Evolutionary conservation across 208 protist species (phyloP), one percentile per base, ranked within the genome.

Genomic region (Trypanosoma theileri): DNA sequence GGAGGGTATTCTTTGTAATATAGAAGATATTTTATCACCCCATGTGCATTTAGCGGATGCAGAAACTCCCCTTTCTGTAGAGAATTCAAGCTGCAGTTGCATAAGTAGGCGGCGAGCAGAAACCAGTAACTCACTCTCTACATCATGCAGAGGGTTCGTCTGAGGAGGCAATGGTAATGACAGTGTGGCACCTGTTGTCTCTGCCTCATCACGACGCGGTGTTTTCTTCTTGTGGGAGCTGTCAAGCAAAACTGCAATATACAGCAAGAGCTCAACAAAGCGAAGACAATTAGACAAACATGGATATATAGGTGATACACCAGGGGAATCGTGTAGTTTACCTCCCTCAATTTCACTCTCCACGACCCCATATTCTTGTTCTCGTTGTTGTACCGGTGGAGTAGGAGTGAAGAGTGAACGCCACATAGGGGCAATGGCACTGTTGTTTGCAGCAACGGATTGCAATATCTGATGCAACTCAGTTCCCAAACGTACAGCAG

Each of bases 191-290:
- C 11, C n/a, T 26, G 7, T 22, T n/a, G 10, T 40, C 1, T 51
- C 58, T 41, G 0, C 13, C 19, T 22, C 35, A 13, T 45, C 35
- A 0, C 28, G 10, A 10, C 9, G 21, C 6, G 12, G 16, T 26
- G 0, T 10, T 7, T 61, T 51, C 2, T 16, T 35, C 60, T 21
- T 26, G 7, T 71, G 45, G 40, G 64, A 75, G 14, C 58, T 42
- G 28, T 80, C 75, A 59, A 81, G 22, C 40, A 85, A 53, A 31
- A 81, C 24, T n/a, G 28, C 52, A 19, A 81, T 61, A 56, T 85
- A 71, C 21, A 74, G 19, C 12, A 85, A 56, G n/a, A 64, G 46
- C 54, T 79, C 64, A 16, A 76, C 50, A 48, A 85, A 76, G 46
- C 56, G 58, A 63, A 79, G 28, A 16, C 75, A 14, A 2, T 50